Evolutionary conservation across 2,329 filamentous ascomycete genomes (phyloP), one percentile per base, ranked within the genome.

Genomic region (Colletotrichum sojae): DNA sequence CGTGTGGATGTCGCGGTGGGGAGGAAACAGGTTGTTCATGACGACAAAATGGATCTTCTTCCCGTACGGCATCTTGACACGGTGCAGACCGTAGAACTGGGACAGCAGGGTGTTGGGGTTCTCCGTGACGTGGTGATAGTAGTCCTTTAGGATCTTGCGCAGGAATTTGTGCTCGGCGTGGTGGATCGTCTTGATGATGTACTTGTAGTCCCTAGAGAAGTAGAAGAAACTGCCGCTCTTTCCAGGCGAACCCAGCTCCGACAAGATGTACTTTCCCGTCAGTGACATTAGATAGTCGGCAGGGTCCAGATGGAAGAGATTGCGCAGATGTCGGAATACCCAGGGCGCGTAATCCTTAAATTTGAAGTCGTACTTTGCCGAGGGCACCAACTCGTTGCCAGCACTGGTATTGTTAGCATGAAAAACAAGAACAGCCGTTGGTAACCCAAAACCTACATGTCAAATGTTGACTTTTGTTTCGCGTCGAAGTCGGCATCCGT

Each of bases 301-400:
- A 22, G 96, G 96, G 78, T 99, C 96, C 63, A 98, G 89, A 75
- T 92, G 90, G 84, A 99, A 99, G 71, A 92, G 92, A 56, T 90
- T 86, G 73, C 96, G 93, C 51, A 99, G 87, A 81, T 94, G 94
- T 76, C 96, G 94, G 82, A 99, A 99, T 68, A 99, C 96, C 95
- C 95, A 98, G 66, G 96, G 96, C n/a, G 95, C 95, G 81, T 99
- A 99, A 83, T 99, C 96, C 84, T 99, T 99, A 87, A 99, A 99
- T 82, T 99, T 99, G 90, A 99, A 99, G 83, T 99, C 96, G 84
- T 99, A 99, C 83, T 99, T 98, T 74, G 96, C 95, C 71, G 95
- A 98, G 22, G 96, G 96, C 5, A 97, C 97, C 79, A 99, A 86
- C 84, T 99, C 96, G 80, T 98, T 98, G 73, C 96, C 96, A 73